phyloP scores from a whole-genome alignment of 2,329 filamentous ascomycete genomes.

The Daldinia sp. region DNA sequence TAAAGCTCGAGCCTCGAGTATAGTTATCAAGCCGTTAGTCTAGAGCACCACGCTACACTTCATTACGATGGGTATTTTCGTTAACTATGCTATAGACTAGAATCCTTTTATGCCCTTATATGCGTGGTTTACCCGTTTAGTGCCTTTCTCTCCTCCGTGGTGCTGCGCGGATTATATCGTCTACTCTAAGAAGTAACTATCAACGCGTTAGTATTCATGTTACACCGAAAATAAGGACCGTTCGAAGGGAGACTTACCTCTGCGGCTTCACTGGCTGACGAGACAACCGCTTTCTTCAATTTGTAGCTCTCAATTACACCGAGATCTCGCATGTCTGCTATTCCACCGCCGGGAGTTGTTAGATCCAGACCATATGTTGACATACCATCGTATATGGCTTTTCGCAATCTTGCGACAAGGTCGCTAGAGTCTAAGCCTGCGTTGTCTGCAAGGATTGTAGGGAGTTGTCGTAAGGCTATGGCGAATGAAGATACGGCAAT shows the following conservation, averaged over 20 bases:
- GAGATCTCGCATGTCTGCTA: slow-evolving; percentile 93
- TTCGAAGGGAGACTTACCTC: slow-evolving; percentile 71
- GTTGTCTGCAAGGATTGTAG: slow-evolving; percentile 97
- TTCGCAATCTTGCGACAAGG: slow-evolving; percentile 87
- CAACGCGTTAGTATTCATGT: slow-evolving; percentile 35
- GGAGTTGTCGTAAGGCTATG: slow-evolving; percentile 86
- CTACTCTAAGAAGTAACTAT: slow-evolving; percentile 89
- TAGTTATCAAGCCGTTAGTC: neutral
- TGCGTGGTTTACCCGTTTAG: slow-evolving; percentile 51
- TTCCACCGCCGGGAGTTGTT: slow-evolving; percentile 86
- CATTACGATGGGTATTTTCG: slow-evolving; percentile 29
- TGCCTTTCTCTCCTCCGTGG: slow-evolving; percentile 83
- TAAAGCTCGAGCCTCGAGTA: neutral
- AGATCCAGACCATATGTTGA: slow-evolving; percentile 91
- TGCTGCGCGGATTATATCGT: slow-evolving; percentile 96
- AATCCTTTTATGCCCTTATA: slow-evolving; percentile 36
- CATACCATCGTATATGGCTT: slow-evolving; percentile 94
- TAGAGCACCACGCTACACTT: neutral
- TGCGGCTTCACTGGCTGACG: slow-evolving; percentile 92
- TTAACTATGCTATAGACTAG: slow-evolving; percentile 36
- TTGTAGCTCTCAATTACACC: slow-evolving; percentile 99
- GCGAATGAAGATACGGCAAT: slow-evolving; percentile 92
- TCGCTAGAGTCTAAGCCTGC: slow-evolving; percentile 96
- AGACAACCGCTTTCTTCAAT: slow-evolving; percentile 97
- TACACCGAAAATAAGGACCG: neutral